These are phyloP conservation scores for Somion occarium DNA, from an alignment of 1,284 basidiomycete genomes.

Conservation along the genomic window DNA sequence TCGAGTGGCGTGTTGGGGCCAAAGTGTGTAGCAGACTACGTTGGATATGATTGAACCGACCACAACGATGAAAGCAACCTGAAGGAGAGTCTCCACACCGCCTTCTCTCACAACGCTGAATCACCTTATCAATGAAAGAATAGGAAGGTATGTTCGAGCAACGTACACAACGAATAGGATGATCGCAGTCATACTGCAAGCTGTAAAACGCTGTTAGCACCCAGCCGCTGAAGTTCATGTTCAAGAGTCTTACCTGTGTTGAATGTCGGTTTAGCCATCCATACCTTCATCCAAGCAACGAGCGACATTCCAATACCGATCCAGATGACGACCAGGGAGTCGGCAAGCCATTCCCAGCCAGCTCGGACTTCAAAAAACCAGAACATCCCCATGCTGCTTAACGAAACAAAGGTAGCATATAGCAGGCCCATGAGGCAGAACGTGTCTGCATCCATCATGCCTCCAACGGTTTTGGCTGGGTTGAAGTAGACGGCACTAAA, in stretches of 20 bases:
- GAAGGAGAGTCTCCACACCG: slow-evolving; percentile 65
- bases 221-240: neutral
- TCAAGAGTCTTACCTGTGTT: slow-evolving; percentile 65
- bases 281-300: slow-evolving; percentile 85
- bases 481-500: slow-evolving; percentile 75
- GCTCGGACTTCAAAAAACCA: slow-evolving; percentile 69
- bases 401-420: slow-evolving; percentile 71
- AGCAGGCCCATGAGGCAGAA: slow-evolving; percentile 72
- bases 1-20: slow-evolving; percentile 80
- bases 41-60: slow-evolving; percentile 79
- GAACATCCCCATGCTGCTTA: slow-evolving; percentile 74
- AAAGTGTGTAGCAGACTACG: slow-evolving; percentile 77
- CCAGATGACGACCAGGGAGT: slow-evolving; percentile 70
- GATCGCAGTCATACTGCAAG: slow-evolving; percentile 88
- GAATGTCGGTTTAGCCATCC: slow-evolving; percentile 87
- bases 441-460: slow-evolving; percentile 86
- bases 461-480: slow-evolving; percentile 83
- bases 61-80: slow-evolving; percentile 75
- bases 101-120: slow-evolving; percentile 87
- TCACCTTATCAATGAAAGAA: slow-evolving; percentile 1
- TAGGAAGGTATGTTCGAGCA: too few species aligned
- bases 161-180: slow-evolving; percentile 81
- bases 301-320: slow-evolving; percentile 79
- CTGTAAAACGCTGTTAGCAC: slow-evolving; percentile 32
- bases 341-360: slow-evolving; percentile 67